Evolutionary conservation across 2,329 filamentous ascomycete genomes (phyloP).

Genomic region (Akanthomyces muscarius): DNA sequence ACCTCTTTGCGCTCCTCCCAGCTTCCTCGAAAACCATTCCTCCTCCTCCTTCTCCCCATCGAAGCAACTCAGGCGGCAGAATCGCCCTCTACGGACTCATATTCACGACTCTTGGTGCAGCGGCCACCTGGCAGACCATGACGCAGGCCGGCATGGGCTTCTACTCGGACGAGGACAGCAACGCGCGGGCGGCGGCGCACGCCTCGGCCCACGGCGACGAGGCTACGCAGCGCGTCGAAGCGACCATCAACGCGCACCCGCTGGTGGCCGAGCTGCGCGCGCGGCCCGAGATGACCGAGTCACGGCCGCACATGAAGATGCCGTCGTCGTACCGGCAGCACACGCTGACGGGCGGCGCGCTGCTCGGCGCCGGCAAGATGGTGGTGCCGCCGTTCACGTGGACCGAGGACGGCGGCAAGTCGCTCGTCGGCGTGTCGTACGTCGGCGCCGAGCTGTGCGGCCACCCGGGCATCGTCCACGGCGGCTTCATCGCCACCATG

Average conservation of each 20-base stretch:
- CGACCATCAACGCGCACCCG: slow-evolving; percentile 70
- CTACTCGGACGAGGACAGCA: slow-evolving; percentile 64
- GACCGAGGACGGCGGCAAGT: slow-evolving; percentile 65
- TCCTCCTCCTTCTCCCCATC: slow-evolving; percentile 1
- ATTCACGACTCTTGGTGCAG: slow-evolving; percentile 31
- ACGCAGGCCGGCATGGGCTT: slow-evolving; percentile 35
- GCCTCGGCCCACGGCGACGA: slow-evolving; percentile 46
- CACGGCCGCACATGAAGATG: slow-evolving; percentile 83
- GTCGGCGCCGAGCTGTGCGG: slow-evolving; percentile 79
- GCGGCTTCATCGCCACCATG: slow-evolving; percentile 85
- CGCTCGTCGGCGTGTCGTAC: slow-evolving; percentile 68
- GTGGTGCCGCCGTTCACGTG: slow-evolving; percentile 79
- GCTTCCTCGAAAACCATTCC: slow-evolving; percentile 5
- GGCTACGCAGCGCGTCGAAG: slow-evolving; percentile 59
- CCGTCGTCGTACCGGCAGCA: slow-evolving; percentile 64
- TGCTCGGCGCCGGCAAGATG: slow-evolving; percentile 71
- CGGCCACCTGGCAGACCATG: slow-evolving; percentile 34
- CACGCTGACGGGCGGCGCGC: slow-evolving; percentile 77
- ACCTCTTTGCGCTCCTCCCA: not conserved
- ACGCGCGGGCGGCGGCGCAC: slow-evolving; percentile 51
- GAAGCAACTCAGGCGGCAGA: slow-evolving; percentile 22
- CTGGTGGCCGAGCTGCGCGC: slow-evolving; percentile 65
- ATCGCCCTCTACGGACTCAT: slow-evolving; percentile 29
- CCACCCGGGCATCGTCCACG: slow-evolving; percentile 86
- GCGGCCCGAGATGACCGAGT: slow-evolving; percentile 65